Evolutionary conservation across 768 basidiomycete genomes (phyloP), one percentile per base, ranked within the genome.

Genomic region (Boletus insuetus): DNA sequence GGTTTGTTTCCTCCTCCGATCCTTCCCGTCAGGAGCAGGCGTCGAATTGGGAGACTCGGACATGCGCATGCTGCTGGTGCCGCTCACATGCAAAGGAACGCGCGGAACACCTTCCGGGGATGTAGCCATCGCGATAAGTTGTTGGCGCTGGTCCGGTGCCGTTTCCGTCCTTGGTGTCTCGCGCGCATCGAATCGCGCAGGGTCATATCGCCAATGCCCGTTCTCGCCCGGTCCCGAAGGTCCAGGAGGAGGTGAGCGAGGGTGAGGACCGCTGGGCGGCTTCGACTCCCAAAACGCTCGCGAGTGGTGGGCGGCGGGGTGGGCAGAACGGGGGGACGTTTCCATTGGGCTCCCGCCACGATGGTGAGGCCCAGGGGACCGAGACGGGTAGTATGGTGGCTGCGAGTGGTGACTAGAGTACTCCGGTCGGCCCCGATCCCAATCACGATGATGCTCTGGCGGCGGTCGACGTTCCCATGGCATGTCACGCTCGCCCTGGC

Each of bases 231-330:
- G 74, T 11, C 69, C 69, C 6, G 69, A 64, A 13, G 70, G 70
- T 41, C 71, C 72, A 5, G 72, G 62, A 10, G 73, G 73, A 49
- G 72, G 70, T 2, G 74, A 66, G 13, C 67, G 71, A 26, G 65
- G 61, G 4, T 61, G 69, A 41, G 65, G 69, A 29, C 69, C 67
- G 12, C 65, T 54, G 1, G 75, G 67, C 3, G 80, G 82, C 64
- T 84, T 85, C 32, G 79, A 70, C 16, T 88, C 87, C 86, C 86
- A 88, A 62, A 83, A 82, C 8, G 78, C 65, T 16, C 75, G 66
- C 0, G 71, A 19, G 22, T 67, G 65, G 3, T 61, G 69, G 5
- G 73, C 63, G 32, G 51, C 17, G 17, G 80, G 81, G 45, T 79
- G 80, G 4, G 73, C 69, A 1, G 78, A 77, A 20, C 85, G 79